Percentiles rank a stretch among this genome's conserved stretches.
phyloP scores from a whole-genome alignment of 2,329 filamentous ascomycete genomes.

The Aureobasidium vineae region DNA sequence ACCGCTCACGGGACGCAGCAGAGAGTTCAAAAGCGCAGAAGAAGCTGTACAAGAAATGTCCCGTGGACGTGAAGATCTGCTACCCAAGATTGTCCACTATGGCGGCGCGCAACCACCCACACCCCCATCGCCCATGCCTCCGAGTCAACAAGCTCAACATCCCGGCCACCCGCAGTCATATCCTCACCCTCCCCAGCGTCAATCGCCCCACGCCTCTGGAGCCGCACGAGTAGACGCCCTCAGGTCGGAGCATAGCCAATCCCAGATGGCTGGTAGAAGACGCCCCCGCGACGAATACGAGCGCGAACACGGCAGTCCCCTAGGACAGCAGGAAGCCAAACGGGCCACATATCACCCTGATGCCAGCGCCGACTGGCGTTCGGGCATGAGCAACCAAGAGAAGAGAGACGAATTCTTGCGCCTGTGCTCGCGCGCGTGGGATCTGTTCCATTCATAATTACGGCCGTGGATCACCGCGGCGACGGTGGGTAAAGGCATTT shows the following conservation, averaged over 20 bases:
- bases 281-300: slow-evolving; percentile 89
- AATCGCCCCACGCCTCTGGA: slow-evolving; percentile 29
- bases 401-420: slow-evolving; percentile 93
- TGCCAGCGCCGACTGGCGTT: slow-evolving; percentile 53
- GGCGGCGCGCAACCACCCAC: slow-evolving; percentile 91
- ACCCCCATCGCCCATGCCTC: slow-evolving; percentile 70
- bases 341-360: slow-evolving; percentile 37
- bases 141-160: slow-evolving; percentile 39
- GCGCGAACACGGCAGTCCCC: slow-evolving; percentile 78
- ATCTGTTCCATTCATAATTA: slow-evolving; percentile 72
- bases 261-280: slow-evolving; percentile 58
- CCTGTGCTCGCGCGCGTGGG: slow-evolving; percentile 88
- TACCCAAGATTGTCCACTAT: slow-evolving; percentile 94
- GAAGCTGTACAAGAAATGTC: slow-evolving; percentile 89
- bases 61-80: slow-evolving; percentile 85
- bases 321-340: slow-evolving; percentile 69
- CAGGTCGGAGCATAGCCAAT: slow-evolving; percentile 30
- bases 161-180: slow-evolving; percentile 22
- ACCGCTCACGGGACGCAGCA: slow-evolving; percentile 58
- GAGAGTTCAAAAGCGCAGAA: slow-evolving; percentile 94
- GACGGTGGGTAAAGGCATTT: neutral
- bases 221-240: slow-evolving; percentile 29
- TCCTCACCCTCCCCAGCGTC: slow-evolving; percentile 28
- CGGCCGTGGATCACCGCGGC: neutral
- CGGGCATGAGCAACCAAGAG: slow-evolving; percentile 76